These are phyloP conservation scores for Oehlia diaphana DNA, from an alignment of 192 early-diverging fungal genomes.

Conservation along the genomic window DNA sequence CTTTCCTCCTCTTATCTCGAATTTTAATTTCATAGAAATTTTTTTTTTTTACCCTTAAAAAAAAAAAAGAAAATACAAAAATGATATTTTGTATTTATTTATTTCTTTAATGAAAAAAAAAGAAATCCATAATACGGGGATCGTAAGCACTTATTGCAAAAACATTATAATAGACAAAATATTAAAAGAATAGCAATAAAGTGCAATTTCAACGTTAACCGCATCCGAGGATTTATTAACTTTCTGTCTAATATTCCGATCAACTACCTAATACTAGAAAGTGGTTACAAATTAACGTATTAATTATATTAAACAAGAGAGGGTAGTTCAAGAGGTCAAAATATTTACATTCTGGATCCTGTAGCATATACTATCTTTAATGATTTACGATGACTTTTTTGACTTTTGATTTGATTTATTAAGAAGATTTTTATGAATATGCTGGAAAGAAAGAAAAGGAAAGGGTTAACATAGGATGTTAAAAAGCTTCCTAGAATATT, in stretches of 20 bases:
- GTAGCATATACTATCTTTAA: not conserved
- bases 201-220: not conserved
- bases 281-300: not conserved
- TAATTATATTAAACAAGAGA: not conserved
- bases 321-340: not conserved
- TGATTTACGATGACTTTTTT: slow-evolving; percentile 20
- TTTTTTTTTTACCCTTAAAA: too few species aligned
- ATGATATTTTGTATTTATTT: not conserved
- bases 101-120: not conserved
- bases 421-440: slow-evolving; percentile 63
- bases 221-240: not conserved
- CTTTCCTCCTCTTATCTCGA: not conserved
- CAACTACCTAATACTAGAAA: not conserved
- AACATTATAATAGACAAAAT: not conserved
- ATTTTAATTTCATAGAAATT: not conserved
- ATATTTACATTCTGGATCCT: not conserved
- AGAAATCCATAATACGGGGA: not conserved
- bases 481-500: not conserved
- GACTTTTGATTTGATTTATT: slow-evolving; percentile 28
- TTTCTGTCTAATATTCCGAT: not conserved
- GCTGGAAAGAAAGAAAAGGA: slow-evolving; percentile 33
- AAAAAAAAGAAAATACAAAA: not conserved
- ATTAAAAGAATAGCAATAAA: not conserved
- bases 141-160: not conserved
- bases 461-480: not conserved